phyloP scores from a whole-genome alignment of 805 yeast species.

The Blastobotrys americana region DNA sequence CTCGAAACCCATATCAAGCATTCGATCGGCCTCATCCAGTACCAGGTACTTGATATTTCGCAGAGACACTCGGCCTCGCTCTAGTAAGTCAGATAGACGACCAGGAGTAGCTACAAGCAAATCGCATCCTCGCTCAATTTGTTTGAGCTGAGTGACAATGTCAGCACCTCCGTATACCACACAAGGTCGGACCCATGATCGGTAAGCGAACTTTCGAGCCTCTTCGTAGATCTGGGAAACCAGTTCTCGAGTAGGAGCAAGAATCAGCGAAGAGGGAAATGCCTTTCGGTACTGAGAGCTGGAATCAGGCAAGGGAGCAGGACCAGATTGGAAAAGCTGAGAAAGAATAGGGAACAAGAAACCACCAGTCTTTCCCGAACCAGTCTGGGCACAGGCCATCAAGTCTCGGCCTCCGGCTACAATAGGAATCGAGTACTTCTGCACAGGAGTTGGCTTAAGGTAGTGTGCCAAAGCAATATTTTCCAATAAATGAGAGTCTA shows the following conservation, averaged over 20 bases:
- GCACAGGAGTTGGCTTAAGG: slow-evolving; percentile 94
- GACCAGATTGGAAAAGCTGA: slow-evolving; percentile 84
- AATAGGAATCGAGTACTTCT: slow-evolving; percentile 87
- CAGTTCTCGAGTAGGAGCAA: slow-evolving; percentile 99
- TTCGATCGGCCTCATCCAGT: slow-evolving; percentile 98
- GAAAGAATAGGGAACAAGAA: slow-evolving; percentile 96
- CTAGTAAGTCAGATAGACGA: slow-evolving; percentile 91
- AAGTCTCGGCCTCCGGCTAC: slow-evolving; percentile 84
- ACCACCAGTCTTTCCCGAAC: slow-evolving; percentile 99
- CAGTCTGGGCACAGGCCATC: slow-evolving; percentile 97
- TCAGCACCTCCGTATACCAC: slow-evolving; percentile 99
- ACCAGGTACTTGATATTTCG: slow-evolving; percentile 88
- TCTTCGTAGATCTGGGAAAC: slow-evolving; percentile 96
- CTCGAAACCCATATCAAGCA: slow-evolving; percentile 99
- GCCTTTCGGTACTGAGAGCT: slow-evolving; percentile 56
- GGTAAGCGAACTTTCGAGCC: slow-evolving; percentile 89
- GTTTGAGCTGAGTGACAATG: slow-evolving; percentile 77
- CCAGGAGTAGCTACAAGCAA: slow-evolving; percentile 98
- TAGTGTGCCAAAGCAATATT: slow-evolving; percentile 85
- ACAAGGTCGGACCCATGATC: slow-evolving; percentile 96
- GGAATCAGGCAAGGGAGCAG: slow-evolving; percentile 50
- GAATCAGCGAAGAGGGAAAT: slow-evolving; percentile 85
- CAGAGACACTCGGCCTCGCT: slow-evolving; percentile 89
- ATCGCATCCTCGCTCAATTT: slow-evolving; percentile 90
- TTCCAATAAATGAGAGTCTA: slow-evolving; percentile 76